Conservation (phyloP, 352 stramenopile species). For the Globisporangium takayamanum region DNA sequence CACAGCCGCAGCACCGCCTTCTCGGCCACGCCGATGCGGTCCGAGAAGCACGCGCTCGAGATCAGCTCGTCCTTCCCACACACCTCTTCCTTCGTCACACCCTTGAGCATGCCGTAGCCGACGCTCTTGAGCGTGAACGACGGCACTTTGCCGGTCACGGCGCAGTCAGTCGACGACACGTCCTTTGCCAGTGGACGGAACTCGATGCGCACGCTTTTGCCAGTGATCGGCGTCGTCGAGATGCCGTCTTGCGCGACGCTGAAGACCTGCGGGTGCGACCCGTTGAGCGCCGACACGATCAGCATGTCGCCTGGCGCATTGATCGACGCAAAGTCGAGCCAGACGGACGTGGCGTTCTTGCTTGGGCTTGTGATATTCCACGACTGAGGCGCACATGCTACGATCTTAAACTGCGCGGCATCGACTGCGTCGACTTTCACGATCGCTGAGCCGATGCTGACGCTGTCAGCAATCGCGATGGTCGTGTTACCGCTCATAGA, state of each 20-base stretch:
- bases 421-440: conserved; percentile 9
- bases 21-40: too few species aligned
- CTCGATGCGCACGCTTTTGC: conserved; percentile 13
- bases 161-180: not conserved
- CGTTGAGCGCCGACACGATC: conserved; percentile 16
- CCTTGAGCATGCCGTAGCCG: not conserved
- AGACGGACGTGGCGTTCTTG: conserved; percentile 18
- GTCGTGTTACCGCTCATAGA: not conserved
- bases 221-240: conserved; percentile 12
- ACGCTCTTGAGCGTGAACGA: conserved; percentile 5
- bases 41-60: not conserved
- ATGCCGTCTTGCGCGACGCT: conserved; percentile 10
- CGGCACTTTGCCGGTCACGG: not conserved
- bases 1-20: conserved; percentile 1
- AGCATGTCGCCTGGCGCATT: conserved; percentile 17
- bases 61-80: conserved; percentile 1
- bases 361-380: conserved; percentile 27
- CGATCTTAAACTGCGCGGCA: conserved; percentile 15
- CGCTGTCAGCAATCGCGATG: too few species aligned
- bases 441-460: not conserved
- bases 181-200: conserved; percentile 17
- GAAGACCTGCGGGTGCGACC: conserved; percentile 11
- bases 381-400: conserved; percentile 15
- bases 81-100: not conserved
- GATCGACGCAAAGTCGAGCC: conserved; percentile 17